Evolutionary conservation across 768 basidiomycete species (phyloP), one percentile per base, ranked within the genome.

Genomic region (Tylopilus sp.): DNA sequence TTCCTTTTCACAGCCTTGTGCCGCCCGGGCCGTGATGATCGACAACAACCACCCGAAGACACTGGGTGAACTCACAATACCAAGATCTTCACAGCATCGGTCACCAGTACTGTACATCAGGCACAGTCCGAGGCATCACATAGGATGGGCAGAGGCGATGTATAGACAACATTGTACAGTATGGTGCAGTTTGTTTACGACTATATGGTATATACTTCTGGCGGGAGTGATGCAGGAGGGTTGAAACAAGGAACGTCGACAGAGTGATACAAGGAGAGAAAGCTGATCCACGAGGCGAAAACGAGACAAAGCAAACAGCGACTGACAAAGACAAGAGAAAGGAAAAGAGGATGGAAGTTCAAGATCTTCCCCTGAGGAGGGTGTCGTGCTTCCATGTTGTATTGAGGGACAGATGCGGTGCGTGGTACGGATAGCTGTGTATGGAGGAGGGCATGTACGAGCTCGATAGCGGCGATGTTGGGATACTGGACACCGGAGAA

Each of bases 361-460:
- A 70, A 42, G 67, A 70, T 47, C 67, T 55, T 23, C 63, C 62
- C 38, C 77, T 69, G 57, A 82, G 45, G 15, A 69, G 68, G 6
- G 65, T 61, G 28, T 80, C 78, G 36, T 72, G 57, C 59, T 78
- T 80, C 80, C 80, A 79, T 2, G 67, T 65, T 12, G 69, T 62
- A 5, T 69, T 71, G 5, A 79, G 63, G 1, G 72, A 57, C 20
- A 69, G 48, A 17, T 63, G 69, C 10, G 71, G 51, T 44, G 73
- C 30, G 30, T 78, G 72, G 52, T 79, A 78, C 0, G 67, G 56
- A 40, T 79, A 78, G 20, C 72, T 72, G 25, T 63, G 67, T 18
- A 69, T 56, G 0, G 75, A 69, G 12, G 77, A 72, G 33, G 74
- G 75, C 17, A 76, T 66, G 55, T 78, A 77, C 2, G 73, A 64